phyloP scores from a whole-genome alignment of 1,139 yeast genomes.

The Spathaspora jeffriesii region DNA sequence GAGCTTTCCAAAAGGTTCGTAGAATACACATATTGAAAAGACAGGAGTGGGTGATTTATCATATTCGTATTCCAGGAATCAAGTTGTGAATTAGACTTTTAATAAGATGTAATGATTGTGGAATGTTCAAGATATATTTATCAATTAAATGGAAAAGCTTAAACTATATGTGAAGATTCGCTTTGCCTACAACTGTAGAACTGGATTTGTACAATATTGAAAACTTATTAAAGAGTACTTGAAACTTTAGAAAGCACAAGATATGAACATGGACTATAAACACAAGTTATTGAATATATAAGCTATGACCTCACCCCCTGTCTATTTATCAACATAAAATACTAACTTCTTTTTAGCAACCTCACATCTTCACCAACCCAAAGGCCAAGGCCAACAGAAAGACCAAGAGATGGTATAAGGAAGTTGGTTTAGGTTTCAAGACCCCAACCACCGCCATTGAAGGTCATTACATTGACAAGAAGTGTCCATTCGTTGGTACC shows the following conservation, averaged over 20 bases:
- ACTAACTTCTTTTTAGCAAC: slow-evolving; percentile 72
- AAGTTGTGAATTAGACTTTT: background rate
- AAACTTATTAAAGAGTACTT: too few relatives aligned
- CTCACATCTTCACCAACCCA: slow-evolving; percentile 99
- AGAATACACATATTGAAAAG: slow-evolving; percentile 8
- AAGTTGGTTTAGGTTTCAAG: slow-evolving; percentile 99
- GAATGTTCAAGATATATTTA: background rate
- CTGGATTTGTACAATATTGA: too few relatives aligned
- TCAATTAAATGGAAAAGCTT: too few relatives aligned
- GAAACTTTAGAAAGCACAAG: too few relatives aligned
- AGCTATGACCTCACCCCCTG: background rate
- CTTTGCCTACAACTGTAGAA: too few relatives aligned
- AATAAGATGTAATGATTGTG: background rate
- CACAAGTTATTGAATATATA: background rate
- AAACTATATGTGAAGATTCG: too few relatives aligned
- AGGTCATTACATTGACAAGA: slow-evolving; percentile 99
- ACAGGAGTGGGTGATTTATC: slow-evolving; percentile 1
- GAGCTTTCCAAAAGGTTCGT: slow-evolving; percentile 99
- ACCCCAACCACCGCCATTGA: slow-evolving; percentile 99
- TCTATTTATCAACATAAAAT: slow-evolving; percentile 9
- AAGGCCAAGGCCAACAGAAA: slow-evolving; percentile 98
- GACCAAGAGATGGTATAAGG: slow-evolving; percentile 99
- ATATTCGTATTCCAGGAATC: background rate
- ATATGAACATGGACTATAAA: background rate
- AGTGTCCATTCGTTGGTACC: slow-evolving; percentile 98